Evolutionary conservation across 352 stramenopile species (phyloP), one percentile per base, ranked within the genome.

Genomic region (Phytophthora crassamura): DNA sequence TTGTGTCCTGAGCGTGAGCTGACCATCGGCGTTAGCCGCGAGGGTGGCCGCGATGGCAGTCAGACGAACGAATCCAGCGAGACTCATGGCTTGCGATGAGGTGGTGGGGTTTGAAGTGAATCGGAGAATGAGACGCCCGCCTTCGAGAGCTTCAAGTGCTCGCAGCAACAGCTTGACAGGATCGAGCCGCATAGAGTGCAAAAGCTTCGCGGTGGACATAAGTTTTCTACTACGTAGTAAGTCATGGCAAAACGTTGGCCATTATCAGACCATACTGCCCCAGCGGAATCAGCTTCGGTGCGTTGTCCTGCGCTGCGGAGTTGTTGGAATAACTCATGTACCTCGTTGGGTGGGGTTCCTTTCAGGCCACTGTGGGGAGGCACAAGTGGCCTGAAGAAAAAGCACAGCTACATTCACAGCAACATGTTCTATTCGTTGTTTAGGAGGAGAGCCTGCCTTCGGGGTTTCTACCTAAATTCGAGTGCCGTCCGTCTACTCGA

Each of bases 31-130:
- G 22, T 47, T 64, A 20, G 59, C 43, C 32, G 55, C 55, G 34
- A 77, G n/a, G 49, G 50, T 60, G 51, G 65, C 59, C n/a, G 38
- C 59, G 11, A 77, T 39, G 36, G 39, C 54, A 62, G 59, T 57
- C 4, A 77, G 41, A 16, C 41, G 40, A 47, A 55, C 33, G n/a
- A 67, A n/a, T 57, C 43, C 50, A 40, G 33, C 12, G n/a, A 69
- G 16, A 41, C n/a, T 42, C 69, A 74, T 74, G 22, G 15, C 25
- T 38, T 60, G 15, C 10, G 8, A 32, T n/a, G 52, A 28, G 53
- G 3, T 41, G 20, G 30, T 38, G 7, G 25, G 14, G 15, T 30
- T 28, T 4, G 18, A 47, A 42, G 51, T 28, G 61, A 64, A 35
- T 70, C 69, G 63, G 5, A 57, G 35, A 76, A 59, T 76, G 59